Conservation (phyloP, 2,329 filamentous ascomycete species). For the Cladosporium cucumerinum region DNA sequence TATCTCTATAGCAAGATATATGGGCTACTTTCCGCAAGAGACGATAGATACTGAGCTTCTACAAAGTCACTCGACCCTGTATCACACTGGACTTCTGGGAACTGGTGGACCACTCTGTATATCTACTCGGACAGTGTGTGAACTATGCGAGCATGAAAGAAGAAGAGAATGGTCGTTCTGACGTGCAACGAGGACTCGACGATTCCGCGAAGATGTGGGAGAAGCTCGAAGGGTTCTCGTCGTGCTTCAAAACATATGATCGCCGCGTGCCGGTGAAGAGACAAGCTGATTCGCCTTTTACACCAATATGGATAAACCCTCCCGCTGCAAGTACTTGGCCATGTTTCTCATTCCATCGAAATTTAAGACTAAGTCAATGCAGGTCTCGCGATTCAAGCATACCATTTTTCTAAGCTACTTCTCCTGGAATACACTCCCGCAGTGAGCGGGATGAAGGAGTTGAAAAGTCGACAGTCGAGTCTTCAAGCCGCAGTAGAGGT, state of each 20-base stretch:
- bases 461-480: slow-evolving; percentile 39
- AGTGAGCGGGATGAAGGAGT: slow-evolving; percentile 38
- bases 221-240: slow-evolving; percentile 49
- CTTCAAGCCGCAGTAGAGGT: slow-evolving; percentile 44
- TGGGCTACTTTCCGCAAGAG: slow-evolving; percentile 60
- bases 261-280: slow-evolving; percentile 36
- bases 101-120: slow-evolving; percentile 51
- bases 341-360: neutral
- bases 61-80: slow-evolving; percentile 49
- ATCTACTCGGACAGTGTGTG: slow-evolving; percentile 53
- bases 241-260: slow-evolving; percentile 40
- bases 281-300: slow-evolving; percentile 34
- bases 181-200: slow-evolving; percentile 40
- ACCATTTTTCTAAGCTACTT: slow-evolving; percentile 50
- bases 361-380: neutral
- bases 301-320: slow-evolving; percentile 50
- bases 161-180: slow-evolving; percentile 39
- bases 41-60: slow-evolving; percentile 54
- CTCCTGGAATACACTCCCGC: slow-evolving; percentile 46
- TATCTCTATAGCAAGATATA: slow-evolving; percentile 57
- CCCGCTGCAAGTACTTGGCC: slow-evolving; percentile 37
- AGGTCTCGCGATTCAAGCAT: slow-evolving; percentile 47
- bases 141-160: slow-evolving; percentile 54
- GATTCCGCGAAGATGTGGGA: slow-evolving; percentile 44
- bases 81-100: slow-evolving; percentile 49